phyloP scores from a whole-genome alignment of 2,329 filamentous ascomycete species.

The Byssochlamys sp. region DNA sequence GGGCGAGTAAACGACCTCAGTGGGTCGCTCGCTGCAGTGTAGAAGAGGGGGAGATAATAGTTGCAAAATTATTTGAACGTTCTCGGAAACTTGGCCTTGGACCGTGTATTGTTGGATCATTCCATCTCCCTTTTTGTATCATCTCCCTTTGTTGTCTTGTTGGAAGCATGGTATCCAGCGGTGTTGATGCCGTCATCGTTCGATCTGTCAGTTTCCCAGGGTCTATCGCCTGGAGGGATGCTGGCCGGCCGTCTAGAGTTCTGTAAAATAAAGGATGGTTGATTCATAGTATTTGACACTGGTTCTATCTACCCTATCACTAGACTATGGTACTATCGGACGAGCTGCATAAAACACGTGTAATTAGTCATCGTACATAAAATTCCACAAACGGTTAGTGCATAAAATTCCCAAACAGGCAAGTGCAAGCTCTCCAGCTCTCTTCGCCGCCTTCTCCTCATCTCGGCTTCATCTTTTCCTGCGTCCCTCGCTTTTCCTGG shows the following conservation, averaged over 20 bases:
- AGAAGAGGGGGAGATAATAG: not conserved
- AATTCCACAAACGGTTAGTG: not conserved
- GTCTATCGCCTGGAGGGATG: not conserved
- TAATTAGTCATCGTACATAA: not conserved
- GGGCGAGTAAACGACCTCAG: slow-evolving; percentile 44
- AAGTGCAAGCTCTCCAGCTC: not conserved
- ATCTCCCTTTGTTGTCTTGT: not conserved
- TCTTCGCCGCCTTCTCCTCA: not conserved
- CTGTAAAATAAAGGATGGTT: not conserved
- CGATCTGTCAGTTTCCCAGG: not conserved
- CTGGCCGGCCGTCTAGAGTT: not conserved
- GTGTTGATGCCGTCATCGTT: not conserved
- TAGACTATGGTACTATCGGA: too few species aligned
- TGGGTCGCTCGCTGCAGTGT: not conserved
- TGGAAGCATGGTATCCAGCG: not conserved
- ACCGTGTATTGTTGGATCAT: not conserved
- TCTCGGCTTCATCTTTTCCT: not conserved
- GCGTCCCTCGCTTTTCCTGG: not conserved
- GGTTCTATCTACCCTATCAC: not conserved
- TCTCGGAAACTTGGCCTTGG: not conserved
- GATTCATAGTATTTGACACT: not conserved
- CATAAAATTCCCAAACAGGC: not conserved
- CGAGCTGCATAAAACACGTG: not conserved
- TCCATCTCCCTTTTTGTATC: not conserved
- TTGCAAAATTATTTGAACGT: not conserved